These are phyloP conservation scores for Meyerozyma athensensis DNA, from an alignment of 1,139 yeast species.

Conservation along the genomic window DNA sequence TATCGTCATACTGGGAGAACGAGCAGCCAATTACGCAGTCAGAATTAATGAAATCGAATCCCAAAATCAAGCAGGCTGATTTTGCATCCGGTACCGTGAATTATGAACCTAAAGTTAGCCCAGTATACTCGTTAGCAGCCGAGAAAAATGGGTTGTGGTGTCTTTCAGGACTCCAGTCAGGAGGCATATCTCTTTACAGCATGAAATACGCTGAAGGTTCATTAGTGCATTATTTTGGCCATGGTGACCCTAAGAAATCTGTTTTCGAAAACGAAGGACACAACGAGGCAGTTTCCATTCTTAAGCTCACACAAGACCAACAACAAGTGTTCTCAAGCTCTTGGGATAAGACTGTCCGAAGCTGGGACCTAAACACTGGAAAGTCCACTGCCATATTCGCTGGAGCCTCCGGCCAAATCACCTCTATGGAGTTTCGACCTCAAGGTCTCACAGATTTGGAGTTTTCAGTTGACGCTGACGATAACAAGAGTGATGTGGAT, in stretches of 20 bases:
- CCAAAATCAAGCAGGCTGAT: constrained; percentile 40
- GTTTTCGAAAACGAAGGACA: constrained; percentile 38
- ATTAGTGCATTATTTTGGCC: constrained; percentile 68
- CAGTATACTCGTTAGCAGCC: constrained; percentile 83
- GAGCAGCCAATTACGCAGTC: constrained; percentile 67
- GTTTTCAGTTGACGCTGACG: constrained; percentile 10
- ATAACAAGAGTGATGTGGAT: constrained; percentile 26
- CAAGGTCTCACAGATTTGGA: constrained; percentile 45
- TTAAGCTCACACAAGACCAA: constrained; percentile 60
- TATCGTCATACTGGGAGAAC: constrained; percentile 90
- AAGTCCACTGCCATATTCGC: constrained; percentile 41
- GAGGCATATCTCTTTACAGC: constrained; percentile 84
- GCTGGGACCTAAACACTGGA: constrained; percentile 88
- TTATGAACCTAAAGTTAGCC: constrained; percentile 69
- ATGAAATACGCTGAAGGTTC: constrained; percentile 81
- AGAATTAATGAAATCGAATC: constrained; percentile 37
- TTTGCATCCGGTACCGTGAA: constrained; percentile 36
- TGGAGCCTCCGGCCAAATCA: constrained; percentile 71
- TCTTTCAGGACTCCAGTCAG: constrained; percentile 73
- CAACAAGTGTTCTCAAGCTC: constrained; percentile 71
- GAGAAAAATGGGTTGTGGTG: constrained; percentile 84
- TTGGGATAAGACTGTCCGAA: constrained; percentile 76
- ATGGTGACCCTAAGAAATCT: constrained; percentile 18
- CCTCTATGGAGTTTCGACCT: constrained; percentile 78
- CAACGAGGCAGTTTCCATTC: constrained; percentile 67